Evolutionary conservation across 163 green algal species (phyloP), one percentile per base, ranked within the genome.

Genomic region (Smithsoniella earleae): DNA sequence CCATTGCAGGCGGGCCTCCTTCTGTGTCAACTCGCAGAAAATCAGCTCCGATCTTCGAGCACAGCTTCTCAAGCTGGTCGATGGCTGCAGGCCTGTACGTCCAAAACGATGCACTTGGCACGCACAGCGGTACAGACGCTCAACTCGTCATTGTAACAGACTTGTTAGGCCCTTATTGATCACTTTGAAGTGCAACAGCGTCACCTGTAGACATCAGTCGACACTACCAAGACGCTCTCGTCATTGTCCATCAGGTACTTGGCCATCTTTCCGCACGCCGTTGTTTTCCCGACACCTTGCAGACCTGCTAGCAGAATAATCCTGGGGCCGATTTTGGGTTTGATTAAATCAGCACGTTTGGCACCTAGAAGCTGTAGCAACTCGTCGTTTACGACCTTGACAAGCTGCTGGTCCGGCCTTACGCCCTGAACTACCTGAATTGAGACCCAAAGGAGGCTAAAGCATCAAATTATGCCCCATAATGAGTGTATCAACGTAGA

Each of bases 241-340:
- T 75, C 84, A 73, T 86, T 81, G 77, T 90, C 89, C 75, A 88
- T 81, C 25, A 98, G 86, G 78, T 87, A 89, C 46, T 90, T 73
- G 0, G 94, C 94, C 72, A 98, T 85, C 86, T 98, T 98, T 52
- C 91, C 94, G 31, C 85, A 92, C 0, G 90, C 90, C 0, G 94
- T 98, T 13, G 94, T 98, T 82, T 98, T 98, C 33, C 94, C 94
- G 43, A 97, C 94, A 22, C 94, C 94, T 74, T 85, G 80, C 63
- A 96, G 78, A 2, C 91, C 91, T n/a, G 90, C 91, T 86, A 96
- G 91, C 27, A 96, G 78, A 38, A 96, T 90, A 52, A 96, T 20
- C 75, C 76, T 73, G 34, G 82, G 77, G 30, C 74, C 76, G 2
- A 77, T 66, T 33, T 74, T 58, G 10, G 78, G 77, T n/a, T 78